Evolutionary conservation across 2,329 filamentous ascomycete species (phyloP), one percentile per base, ranked within the genome.

Genomic region (Xylariomycetidae sp.): DNA sequence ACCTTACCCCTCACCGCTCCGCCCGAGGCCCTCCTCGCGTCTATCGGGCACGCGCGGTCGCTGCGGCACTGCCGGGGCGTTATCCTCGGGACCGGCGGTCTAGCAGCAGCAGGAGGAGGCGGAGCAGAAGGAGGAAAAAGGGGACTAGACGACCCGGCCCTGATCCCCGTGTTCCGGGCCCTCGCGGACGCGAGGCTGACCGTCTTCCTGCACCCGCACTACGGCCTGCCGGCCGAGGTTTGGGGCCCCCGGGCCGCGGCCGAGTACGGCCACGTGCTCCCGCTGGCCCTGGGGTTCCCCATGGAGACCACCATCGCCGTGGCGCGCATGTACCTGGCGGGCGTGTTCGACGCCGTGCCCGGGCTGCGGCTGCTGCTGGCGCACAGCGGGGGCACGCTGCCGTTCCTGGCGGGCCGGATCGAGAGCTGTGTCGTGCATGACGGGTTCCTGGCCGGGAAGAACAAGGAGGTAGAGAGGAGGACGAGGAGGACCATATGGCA

Each of bases 271-370:
- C 89, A 95, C 56, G 88, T 95, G 1, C 69, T 96, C 3, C 85
- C 88, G 0, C 67, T 96, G 1, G 86, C 88, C 0, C 66, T 96
- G 4, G 89, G 89, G 0, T 95, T 95, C 55, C 88, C 89, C 0
- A 76, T 96, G 46, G 89, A 96, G 62, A 96, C 89, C 1, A 95
- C 89, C 2, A 90, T 96, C 48, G 87, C 88, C 0, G 81, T 95
- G 3, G 79, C 85, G 4, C 72, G 89, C 29, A 94, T 96, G 87
- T 80, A 88, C 34, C 67, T 96, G n/a, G 76, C 82, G 0, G 85
- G 87, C 0, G 84, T 94, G 0, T 95, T 92, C 58, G 88, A 94
- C 57, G 70, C 75, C 8, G 83, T 88, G 27, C 74, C 73, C 0
- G 64, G 67, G 7, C 61, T 96, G 41, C 70, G 77, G 15, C 79